Base-by-base conservation (phyloP, 1,139 yeast species). In the Lodderomyces margitis region DNA sequence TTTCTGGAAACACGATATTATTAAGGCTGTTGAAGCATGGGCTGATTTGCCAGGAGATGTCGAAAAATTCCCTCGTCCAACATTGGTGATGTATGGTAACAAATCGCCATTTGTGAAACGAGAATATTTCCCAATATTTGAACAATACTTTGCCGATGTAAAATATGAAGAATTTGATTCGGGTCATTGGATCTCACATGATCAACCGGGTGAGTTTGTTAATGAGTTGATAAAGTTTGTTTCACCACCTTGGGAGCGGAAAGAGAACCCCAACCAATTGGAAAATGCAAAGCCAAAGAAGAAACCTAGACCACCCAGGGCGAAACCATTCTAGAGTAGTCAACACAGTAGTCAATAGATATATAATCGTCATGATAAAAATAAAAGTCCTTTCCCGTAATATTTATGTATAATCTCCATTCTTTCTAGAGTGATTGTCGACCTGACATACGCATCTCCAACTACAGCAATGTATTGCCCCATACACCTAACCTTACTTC, bases 101-200 rank as follows among this genome's bases (percentile, higher is more conserved):
- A 50, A 63, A 20, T 72, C 79, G 2, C 59, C 64, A 4, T 75
- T 75, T 45, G 64, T 75, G 17, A 48, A 50, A 16, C 55, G 59
- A 3, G 53, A 58, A 9, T 62, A 68, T 33, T 39, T 54, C 3
- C 35, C 46, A 1, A 62, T 52, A 8, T 75, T 75, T 42, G 54
- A 61, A 2, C 49, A 52, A 5, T 70, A 67, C 48, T 76, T 75
- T 57, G 56, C 67, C 19, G 44, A 65, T 33, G 43, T 61, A 17
- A 49, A 50, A 23, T 52, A 59, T 34, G 52, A 53, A 16, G 64
- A 60, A 14, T 64, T 68, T 39, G 67, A 74, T 41, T 59, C 75
- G 24, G 71, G 75, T 8, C 81, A 76, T 56, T 74, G 75, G 66
- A 54, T 75, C 3, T 63, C 73, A 21, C 61, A 65, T 16, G 78